These are phyloP conservation scores for Inga leiocalycina DNA, from an alignment of 306 rosid genomes.

Conservation along the genomic window DNA sequence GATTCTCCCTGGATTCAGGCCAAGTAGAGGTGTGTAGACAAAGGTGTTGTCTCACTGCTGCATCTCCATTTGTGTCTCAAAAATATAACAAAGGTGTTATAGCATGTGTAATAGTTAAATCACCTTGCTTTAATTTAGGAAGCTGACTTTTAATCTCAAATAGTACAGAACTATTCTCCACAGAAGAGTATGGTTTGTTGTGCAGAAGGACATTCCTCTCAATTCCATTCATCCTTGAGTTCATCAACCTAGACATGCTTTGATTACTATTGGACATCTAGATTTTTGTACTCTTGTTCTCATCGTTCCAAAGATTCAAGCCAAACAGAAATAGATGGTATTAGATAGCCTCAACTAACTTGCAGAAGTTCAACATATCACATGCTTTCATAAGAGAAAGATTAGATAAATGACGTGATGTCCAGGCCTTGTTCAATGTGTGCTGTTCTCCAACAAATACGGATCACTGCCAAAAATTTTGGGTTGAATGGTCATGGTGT, in stretches of 20 bases:
- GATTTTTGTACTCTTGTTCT: neutral
- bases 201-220: neutral
- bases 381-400: neutral
- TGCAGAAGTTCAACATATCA: neutral
- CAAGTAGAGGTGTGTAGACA: too few species aligned
- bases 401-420: too few species aligned
- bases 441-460: too few species aligned
- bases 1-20: neutral
- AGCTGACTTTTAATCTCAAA: neutral
- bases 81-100: too few species aligned
- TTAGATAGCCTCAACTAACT: too few species aligned
- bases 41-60: neutral
- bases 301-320: too few species aligned
- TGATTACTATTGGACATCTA: neutral
- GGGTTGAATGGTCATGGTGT: neutral
- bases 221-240: neutral
- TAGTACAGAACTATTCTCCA: neutral
- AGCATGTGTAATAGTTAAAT: neutral
- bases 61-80: neutral
- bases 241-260: neutral
- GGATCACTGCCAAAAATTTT: neutral
- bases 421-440: too few species aligned
- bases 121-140: neutral
- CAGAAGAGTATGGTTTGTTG: neutral
- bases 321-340: too few species aligned